Base-by-base conservation (phyloP, 1,139 yeast species). In the Hansenula sp. region DNA sequence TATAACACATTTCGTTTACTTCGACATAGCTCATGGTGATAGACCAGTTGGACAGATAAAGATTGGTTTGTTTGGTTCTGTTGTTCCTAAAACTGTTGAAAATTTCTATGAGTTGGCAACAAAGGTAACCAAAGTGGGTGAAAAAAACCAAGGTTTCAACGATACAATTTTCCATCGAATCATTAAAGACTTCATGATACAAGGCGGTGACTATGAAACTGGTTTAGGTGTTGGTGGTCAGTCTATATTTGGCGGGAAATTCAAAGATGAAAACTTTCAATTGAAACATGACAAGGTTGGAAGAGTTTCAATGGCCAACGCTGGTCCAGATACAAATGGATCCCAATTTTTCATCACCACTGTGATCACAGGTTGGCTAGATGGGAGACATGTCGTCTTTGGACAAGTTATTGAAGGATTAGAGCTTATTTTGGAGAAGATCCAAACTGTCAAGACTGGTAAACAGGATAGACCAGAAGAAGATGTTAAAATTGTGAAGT, bases 201-300 rank as follows among this genome's bases (percentile, higher is more conserved):
- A 85, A 69, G 91, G 91, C 61, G 94, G 94, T 66, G 76, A 93
- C 61, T 91, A 90, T 69, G 90, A 96, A 41, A 82, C 80, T 49
- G 84, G 81, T 24, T 72, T 85, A 55, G 98, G 98, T n/a, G 84
- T 80, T 45, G 93, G 93, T 54, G 93, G 93, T 49, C 77, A 77
- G 62, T 80, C 89, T 37, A 82, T 83, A 64, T 84, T 79, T 66
- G 93, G 91, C 46, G 73, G 71, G 57, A 75, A 76, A 56, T 79
- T 83, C 56, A 74, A 75, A 34, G 94, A 85, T 63, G 93, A 85
- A 66, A 83, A 82, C 68, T 85, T 85, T 58, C 50, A 65, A 47
- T 55, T 81, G 57, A 78, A 69, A 55, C 93, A 84, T 69, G 78
- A 74, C 63, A 78, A 68, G 60, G 76, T 80, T 41, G 93, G 91